Evolutionary conservation across 2,329 filamentous ascomycete genomes (phyloP).

Genomic region (Neonectria coccinea): DNA sequence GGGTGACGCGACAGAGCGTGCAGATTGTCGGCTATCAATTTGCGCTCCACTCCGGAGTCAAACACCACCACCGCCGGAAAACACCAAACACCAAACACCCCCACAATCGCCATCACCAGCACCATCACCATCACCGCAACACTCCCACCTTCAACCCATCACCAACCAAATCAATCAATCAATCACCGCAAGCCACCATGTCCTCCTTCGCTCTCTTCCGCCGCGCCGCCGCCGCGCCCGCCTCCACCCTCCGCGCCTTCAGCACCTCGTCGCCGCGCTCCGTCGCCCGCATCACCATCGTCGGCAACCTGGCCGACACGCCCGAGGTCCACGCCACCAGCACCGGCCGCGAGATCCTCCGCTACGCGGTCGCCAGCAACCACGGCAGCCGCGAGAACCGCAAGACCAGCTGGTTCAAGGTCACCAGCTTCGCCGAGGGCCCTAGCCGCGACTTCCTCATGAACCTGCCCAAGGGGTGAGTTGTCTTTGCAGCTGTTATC

Average conservation of each 20-base stretch:
- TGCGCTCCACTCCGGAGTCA: not conserved
- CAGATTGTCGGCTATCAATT: not conserved
- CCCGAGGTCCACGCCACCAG: conserved; percentile 81
- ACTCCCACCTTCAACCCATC: not conserved
- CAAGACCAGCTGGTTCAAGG: conserved; percentile 86
- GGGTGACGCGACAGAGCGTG: conserved; percentile 35
- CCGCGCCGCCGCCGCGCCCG: conserved; percentile 62
- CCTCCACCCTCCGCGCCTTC: conserved; percentile 74
- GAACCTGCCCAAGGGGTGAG: conserved; percentile 86
- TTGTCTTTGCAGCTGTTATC: conserved; percentile 38
- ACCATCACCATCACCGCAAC: conserved; percentile 1
- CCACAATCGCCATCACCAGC: not conserved
- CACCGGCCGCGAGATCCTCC: conserved; percentile 78
- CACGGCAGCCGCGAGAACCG: conserved; percentile 75
- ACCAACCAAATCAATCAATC: conserved; percentile 4
- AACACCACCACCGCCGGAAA: not conserved
- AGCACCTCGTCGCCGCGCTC: conserved; percentile 74
- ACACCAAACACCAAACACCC: conserved; percentile 8
- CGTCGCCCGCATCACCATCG: conserved; percentile 84
- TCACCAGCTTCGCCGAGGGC: conserved; percentile 80
- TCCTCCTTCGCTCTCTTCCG: conserved; percentile 65
- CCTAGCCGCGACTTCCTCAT: conserved; percentile 77
- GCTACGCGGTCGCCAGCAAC: conserved; percentile 80
- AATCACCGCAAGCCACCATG: conserved; percentile 51
- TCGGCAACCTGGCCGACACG: conserved; percentile 84